Evolutionary conservation across 768 basidiomycete genomes (phyloP), one percentile per base, ranked within the genome.

Genomic region (Suillus cothurnatus): DNA sequence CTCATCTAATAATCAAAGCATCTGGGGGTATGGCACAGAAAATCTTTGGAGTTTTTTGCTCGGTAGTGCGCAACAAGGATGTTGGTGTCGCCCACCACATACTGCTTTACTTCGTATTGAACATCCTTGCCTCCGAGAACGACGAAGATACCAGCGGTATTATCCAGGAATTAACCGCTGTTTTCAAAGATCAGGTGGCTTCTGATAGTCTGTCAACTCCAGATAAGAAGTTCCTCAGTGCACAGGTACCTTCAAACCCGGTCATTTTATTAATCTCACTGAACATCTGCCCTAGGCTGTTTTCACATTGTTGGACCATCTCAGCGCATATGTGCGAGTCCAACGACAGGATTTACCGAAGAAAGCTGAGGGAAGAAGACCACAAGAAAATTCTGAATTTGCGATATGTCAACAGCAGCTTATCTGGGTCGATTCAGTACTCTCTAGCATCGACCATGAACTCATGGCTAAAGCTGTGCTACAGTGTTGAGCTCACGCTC

Each of bases 391-490:
- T 50, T 63, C 76, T 45, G 69, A 72, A 17, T 76, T 71, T 19
- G 74, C 43, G 28, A 73, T 85, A 56, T 76, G 81, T 31, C 84
- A 87, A 68, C 85, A 87, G 47, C 88, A 90, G 68, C 84, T 95
- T 34, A 71, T 84, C 55, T 82, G 83, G 43, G 87, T 98, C 34
- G 94, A 97, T 71, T 92, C 92, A 0, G 79, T 96, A 58, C 78
- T 98, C 21, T 86, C 88, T 9, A 92, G 85, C 72, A 94, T 98
- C 67, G 89, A 97, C 66, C 87, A 90, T 67, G 88, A 90, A 64
- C 83, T 99, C 31, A 92, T 97, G 85, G 97, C 95, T 0, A 88
- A 90, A 71, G 97, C 97, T 0, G 97, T 97, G 1, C 86, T 99
- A 63, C 88, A 95, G 70, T 97, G 96, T 81, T 96, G 93, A 76